phyloP scores from a whole-genome alignment of 1,139 yeast species.

The Pichia sp. region DNA sequence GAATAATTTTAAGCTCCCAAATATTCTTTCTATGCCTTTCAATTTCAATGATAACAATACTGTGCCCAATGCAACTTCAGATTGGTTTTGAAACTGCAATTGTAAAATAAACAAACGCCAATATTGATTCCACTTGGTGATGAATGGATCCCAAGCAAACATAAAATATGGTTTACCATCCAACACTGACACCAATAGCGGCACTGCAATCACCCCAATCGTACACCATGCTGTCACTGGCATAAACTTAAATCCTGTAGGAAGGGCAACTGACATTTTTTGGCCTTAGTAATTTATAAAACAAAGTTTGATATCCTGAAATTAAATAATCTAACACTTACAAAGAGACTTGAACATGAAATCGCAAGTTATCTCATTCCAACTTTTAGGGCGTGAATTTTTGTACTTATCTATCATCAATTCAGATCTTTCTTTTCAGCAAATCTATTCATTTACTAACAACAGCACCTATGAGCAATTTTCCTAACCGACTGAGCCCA shows the following conservation, averaged over 20 bases:
- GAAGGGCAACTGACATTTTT: slow-evolving; percentile 29
- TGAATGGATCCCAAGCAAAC: slow-evolving; percentile 53
- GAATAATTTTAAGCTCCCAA: slow-evolving; percentile 55
- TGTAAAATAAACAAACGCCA: slow-evolving; percentile 62
- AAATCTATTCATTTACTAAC: too few relatives aligned
- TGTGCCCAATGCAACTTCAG: slow-evolving; percentile 51
- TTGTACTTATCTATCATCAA: too few relatives aligned
- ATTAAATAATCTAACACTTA: too few relatives aligned
- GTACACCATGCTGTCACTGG: slow-evolving; percentile 51
- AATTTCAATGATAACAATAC: slow-evolving; percentile 48
- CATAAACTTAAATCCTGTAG: slow-evolving; percentile 44
- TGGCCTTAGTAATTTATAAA: not conserved
- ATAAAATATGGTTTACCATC: slow-evolving; percentile 50
- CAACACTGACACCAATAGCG: slow-evolving; percentile 50
- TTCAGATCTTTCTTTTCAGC: too few relatives aligned
- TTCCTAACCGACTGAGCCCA: slow-evolving; percentile 18
- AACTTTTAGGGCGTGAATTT: too few relatives aligned
- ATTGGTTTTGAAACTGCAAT: slow-evolving; percentile 54
- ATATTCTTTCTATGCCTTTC: slow-evolving; percentile 58
- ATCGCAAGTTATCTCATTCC: too few relatives aligned
- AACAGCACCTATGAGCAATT: not conserved
- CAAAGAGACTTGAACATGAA: too few relatives aligned
- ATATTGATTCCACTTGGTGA: slow-evolving; percentile 55
- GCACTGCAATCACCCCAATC: slow-evolving; percentile 36
- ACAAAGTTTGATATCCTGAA: too few relatives aligned